Evolutionary conservation across 2,329 filamentous ascomycete genomes (phyloP).

Genomic region (Hansfordia pulvinata): DNA sequence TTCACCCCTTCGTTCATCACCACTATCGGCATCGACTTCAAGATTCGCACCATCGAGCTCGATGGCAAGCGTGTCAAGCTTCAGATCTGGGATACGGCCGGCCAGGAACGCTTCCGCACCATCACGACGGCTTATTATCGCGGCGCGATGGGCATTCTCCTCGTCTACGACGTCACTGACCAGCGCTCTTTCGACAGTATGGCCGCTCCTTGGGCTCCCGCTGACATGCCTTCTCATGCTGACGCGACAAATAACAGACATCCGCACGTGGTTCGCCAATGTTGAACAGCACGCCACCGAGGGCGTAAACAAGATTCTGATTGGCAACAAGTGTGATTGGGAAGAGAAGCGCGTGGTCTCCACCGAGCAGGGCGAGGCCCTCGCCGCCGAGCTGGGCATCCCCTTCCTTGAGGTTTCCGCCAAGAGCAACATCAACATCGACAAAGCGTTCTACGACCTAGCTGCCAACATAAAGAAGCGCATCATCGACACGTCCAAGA

Average conservation of each 20-base stretch:
- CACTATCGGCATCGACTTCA: constrained; percentile 99
- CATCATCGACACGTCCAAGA: constrained; percentile 82
- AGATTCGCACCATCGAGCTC: constrained; percentile 97
- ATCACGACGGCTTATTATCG: constrained; percentile 99
- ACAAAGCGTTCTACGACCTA: constrained; percentile 94
- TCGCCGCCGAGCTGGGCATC: constrained; percentile 92
- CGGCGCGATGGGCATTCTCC: constrained; percentile 93
- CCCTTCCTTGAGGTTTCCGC: constrained; percentile 97
- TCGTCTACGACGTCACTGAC: constrained; percentile 98
- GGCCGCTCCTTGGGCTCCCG: constrained; percentile 3
- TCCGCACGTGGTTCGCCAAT: constrained; percentile 98
- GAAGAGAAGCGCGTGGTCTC: constrained; percentile 95
- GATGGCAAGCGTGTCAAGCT: constrained; percentile 98
- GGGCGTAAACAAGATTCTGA: constrained; percentile 98
- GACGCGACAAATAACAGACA: constrained; percentile 47
- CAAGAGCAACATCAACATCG: constrained; percentile 99
- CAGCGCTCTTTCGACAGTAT: constrained; percentile 90
- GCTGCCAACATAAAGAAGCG: constrained; percentile 97
- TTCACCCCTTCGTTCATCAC: constrained; percentile 98
- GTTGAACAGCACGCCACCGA: constrained; percentile 97
- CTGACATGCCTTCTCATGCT: constrained; percentile 6
- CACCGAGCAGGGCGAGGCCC: constrained; percentile 81
- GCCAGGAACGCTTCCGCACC: constrained; percentile 94
- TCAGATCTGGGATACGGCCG: constrained; percentile 99
- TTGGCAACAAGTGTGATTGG: constrained; percentile 99